Evolutionary conservation across 2,329 filamentous ascomycete genomes (phyloP).

Genomic region (Cercospora sojina): DNA sequence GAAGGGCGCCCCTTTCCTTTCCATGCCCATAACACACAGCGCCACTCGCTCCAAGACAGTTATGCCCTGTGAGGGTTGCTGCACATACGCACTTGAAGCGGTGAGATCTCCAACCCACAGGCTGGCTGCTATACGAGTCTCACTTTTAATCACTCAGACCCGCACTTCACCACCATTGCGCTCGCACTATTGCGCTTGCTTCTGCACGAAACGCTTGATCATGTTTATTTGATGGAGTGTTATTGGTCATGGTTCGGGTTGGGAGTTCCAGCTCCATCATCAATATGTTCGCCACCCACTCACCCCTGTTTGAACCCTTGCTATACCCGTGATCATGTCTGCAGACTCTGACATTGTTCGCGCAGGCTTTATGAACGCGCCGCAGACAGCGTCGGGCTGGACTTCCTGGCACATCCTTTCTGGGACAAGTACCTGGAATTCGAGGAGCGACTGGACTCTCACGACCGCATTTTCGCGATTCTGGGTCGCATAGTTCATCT

Average conservation of each 20-base stretch:
- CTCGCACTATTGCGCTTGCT: conserved; percentile 17
- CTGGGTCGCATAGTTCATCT: conserved; percentile 80
- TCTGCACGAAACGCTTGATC: conserved; percentile 19
- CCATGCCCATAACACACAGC: conserved; percentile 29
- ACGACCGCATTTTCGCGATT: conserved; percentile 82
- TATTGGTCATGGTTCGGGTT: conserved; percentile 14
- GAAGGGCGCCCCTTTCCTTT: conserved; percentile 61
- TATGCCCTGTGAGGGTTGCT: conserved; percentile 22
- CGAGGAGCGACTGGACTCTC: conserved; percentile 82
- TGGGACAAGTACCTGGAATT: conserved; percentile 99
- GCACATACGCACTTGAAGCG: conserved; percentile 23
- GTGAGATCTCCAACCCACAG: conserved; percentile 34
- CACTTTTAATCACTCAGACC: conserved; percentile 34
- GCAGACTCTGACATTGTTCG: conserved; percentile 42
- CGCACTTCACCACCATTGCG: conserved; percentile 21
- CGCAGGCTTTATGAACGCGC: conserved; percentile 87
- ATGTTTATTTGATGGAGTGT: conserved; percentile 11
- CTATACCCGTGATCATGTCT: conserved; percentile 8
- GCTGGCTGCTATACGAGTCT: conserved; percentile 33
- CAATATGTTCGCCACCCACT: conserved; percentile 36
- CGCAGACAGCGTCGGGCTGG: conserved; percentile 78
- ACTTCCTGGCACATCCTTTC: conserved; percentile 92
- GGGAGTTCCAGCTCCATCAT: conserved; percentile 19
- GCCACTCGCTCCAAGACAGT: conserved; percentile 15
- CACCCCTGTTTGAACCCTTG: conserved; percentile 36